Base-by-base conservation (phyloP, 257 asterid genomes). In the Lithospermum erythrorhizon region DNA sequence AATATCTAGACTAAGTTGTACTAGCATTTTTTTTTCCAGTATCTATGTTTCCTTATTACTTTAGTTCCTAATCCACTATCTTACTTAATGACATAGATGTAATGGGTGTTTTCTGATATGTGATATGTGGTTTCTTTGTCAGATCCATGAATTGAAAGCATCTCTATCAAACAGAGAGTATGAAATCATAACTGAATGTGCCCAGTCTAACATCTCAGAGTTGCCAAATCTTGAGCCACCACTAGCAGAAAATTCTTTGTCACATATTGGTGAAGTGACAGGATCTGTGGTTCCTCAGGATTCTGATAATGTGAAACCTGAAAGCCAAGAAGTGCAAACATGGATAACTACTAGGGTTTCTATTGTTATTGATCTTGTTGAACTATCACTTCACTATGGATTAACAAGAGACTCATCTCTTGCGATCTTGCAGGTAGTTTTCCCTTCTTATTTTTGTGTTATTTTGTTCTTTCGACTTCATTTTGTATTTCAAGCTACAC, bases 81-180 rank as follows among this genome's bases (percentile, higher is more conserved):
- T n/a, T 21, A 16, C 23, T 19, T 10, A 18, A 53, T 16, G 24
- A 22, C 24, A 19, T 19, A 53, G 14, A 53, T 53, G 57, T 8
- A n/a, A 53, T 53, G 13, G 2, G 2, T 35, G 35, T 51, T 21
- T 23, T 24, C 30, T 25, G 47, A 41, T 41, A 29, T 14, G 32
- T 62, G 64, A 41, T 6, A 59, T 67, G 73, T 65, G 53, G 27
- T 53, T 64, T 47, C 22, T 58, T 59, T 72, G 75, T 70, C 90
- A 91, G 98, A 77, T 86, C 68, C 95, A 75, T 75, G 95, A 84
- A 73, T 76, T 91, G 76, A 88, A 84, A 81, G 98, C 97, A 69
- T 90, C 94, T 76, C 75, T 91, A 74, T 88, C 97, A 68, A 91
- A 84, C 81, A 82, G 72, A 74, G 98, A 91, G 82, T 91, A 91